Base-by-base conservation (phyloP, 2,329 filamentous ascomycete species). In the Xylariaceae sp. region DNA sequence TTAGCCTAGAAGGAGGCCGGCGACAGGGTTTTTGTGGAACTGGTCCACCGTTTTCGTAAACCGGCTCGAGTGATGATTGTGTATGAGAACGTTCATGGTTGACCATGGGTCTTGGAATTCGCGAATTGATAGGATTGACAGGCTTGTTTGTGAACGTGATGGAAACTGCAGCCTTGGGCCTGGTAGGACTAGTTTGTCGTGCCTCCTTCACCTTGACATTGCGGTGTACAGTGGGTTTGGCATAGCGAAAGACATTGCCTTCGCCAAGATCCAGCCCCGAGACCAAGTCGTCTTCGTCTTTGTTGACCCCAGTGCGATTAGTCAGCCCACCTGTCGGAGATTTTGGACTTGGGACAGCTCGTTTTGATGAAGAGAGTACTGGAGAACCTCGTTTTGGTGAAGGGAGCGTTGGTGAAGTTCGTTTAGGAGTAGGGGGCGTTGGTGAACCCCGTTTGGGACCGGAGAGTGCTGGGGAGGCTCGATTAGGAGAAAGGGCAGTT, bases 71-170 rank as follows among this genome's bases (percentile, higher is more conserved):
- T 16, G 87, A 86, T 10, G 88, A 88, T 61, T 84, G 81, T 5
- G 85, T 81, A 49, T 80, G 80, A 13, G 80, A 77, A 50, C 87
- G 80, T 65, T 89, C 87, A 69, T 88, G 85, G 55, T 78, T 79
- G 34, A 72, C 72, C 51, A 86, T 78, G 34, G 92, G 87, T 48
- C 91, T 83, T 36, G 92, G 91, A 56, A 96, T 87, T 53, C 91
- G 86, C 32, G 91, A 94, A 29, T 68, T 73, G 10, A 67, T 62
- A 5, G 71, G 65, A 22, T 74, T 67, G 21, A 76, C 67, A n/a
- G 81, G 74, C 65, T 92, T 91, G 71, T 88, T 94, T 45, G 89
- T 95, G 68, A 97, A 97, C 6, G 91, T 96, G 57, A 97, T 77
- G 12, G 92, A 92, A 26, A 94, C 87, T 10, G 89, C 85, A 16